Conservation (phyloP, 305 asterid species). For the Fraxinus sp. region DNA sequence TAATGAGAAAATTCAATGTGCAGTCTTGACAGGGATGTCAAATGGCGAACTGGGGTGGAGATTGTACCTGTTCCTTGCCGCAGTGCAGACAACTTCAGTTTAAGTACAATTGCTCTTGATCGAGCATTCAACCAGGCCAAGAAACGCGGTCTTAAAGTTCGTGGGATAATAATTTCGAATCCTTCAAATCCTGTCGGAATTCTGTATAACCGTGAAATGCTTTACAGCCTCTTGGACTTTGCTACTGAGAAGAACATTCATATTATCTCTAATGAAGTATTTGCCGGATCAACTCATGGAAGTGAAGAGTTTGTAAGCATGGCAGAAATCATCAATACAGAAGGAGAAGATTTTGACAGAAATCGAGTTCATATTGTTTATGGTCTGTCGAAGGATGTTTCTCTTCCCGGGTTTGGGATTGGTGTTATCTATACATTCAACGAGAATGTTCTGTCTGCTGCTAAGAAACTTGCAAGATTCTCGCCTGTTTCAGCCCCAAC, state of each 20-base stretch:
- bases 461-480: slow-evolving; percentile 50
- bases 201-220: slow-evolving; percentile 39
- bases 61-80: slow-evolving; percentile 62
- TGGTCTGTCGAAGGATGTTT: slow-evolving; percentile 53
- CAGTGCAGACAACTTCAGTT: slow-evolving; percentile 54
- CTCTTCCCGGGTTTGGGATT: slow-evolving; percentile 43
- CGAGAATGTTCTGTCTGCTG: slow-evolving; percentile 41
- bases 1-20: slow-evolving; percentile 10
- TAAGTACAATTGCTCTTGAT: slow-evolving; percentile 45
- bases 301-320: slow-evolving; percentile 47
- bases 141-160: slow-evolving; percentile 53
- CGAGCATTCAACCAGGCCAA: slow-evolving; percentile 55
- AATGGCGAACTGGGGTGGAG: slow-evolving; percentile 59
- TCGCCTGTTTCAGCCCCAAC: slow-evolving; percentile 50
- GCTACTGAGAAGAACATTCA: slow-evolving; percentile 61
- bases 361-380: slow-evolving; percentile 53
- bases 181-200: slow-evolving; percentile 62
- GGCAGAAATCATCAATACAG: slow-evolving; percentile 45
- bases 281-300: slow-evolving; percentile 43
- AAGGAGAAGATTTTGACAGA: slow-evolving; percentile 39
- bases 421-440: slow-evolving; percentile 46
- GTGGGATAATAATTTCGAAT: slow-evolving; percentile 56
- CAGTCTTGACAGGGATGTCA: slow-evolving; percentile 59
- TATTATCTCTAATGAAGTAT: slow-evolving; percentile 48
- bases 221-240: slow-evolving; percentile 47